Evolutionary conservation across 202 grass and related monocot species (phyloP).

Genomic region (Carex arenaria): DNA sequence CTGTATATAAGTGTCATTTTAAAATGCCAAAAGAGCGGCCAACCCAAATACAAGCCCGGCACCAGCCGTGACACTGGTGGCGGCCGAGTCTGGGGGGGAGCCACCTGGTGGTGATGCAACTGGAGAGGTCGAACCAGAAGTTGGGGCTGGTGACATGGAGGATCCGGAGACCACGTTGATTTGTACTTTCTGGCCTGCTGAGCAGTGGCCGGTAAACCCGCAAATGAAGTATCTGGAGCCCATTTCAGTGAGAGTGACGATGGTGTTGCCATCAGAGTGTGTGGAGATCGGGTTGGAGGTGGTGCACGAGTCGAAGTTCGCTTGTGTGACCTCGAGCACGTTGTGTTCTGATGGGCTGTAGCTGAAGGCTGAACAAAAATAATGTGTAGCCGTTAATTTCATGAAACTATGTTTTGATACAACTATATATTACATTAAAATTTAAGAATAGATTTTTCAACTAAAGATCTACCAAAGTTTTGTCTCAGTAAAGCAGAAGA

Average conservation of each 20-base stretch:
- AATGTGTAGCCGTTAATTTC: not conserved
- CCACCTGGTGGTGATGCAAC: not conserved
- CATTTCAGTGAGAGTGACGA: slow-evolving; percentile 26
- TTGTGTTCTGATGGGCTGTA: slow-evolving; percentile 50
- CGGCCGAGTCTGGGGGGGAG: not conserved
- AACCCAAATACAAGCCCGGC: slow-evolving; percentile 4
- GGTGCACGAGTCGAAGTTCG: slow-evolving; percentile 42
- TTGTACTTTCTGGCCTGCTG: slow-evolving; percentile 54
- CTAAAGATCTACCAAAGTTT: no score
- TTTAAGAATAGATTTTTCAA: no score
- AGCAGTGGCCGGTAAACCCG: slow-evolving; percentile 48
- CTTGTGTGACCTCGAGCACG: slow-evolving; percentile 59
- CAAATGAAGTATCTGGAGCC: slow-evolving; percentile 76
- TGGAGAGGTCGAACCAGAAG: not conserved
- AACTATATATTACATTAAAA: no score
- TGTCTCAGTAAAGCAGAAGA: no score
- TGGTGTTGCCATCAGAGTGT: slow-evolving; percentile 45
- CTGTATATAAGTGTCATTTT: not conserved
- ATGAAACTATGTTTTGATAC: not conserved
- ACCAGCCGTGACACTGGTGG: not conserved
- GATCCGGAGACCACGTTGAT: slow-evolving; percentile 27
- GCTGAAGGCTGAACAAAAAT: slow-evolving; percentile 43
- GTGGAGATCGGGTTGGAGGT: slow-evolving; percentile 31
- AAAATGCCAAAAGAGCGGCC: slow-evolving; percentile 20
- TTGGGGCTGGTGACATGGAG: not conserved